Percentiles rank a stretch among this genome's conserved stretches.
Conservation (phyloP, 2,329 filamentous ascomycete species). For the Penicillium freii region DNA sequence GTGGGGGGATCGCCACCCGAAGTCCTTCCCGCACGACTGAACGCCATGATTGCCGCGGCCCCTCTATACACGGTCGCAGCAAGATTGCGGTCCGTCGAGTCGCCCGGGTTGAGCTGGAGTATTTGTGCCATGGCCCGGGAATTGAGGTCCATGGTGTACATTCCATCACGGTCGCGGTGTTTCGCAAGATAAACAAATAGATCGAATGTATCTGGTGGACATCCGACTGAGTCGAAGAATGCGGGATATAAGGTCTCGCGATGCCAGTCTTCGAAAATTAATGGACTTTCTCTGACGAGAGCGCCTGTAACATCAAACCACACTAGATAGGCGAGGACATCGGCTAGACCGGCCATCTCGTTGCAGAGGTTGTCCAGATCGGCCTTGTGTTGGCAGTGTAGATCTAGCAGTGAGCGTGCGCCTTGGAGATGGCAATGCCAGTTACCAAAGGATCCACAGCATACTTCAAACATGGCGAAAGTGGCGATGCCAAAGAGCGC, state of each 20-base stretch:
- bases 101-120: constrained; percentile 19
- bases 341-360: constrained; percentile 37
- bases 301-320: constrained; percentile 45
- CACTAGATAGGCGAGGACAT: constrained; percentile 42
- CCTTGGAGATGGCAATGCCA: constrained; percentile 41
- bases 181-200: constrained; percentile 38
- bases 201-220: constrained; percentile 40
- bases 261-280: constrained; percentile 47
- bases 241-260: constrained; percentile 33
- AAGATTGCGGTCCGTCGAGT: constrained; percentile 16
- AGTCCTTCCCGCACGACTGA: constrained; percentile 16
- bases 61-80: constrained; percentile 38
- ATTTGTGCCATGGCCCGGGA: constrained; percentile 20
- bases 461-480: constrained; percentile 48
- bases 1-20: background rate
- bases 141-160: constrained; percentile 7
- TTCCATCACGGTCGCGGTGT: constrained; percentile 14
- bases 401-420: constrained; percentile 43
- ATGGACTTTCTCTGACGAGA: constrained; percentile 19
- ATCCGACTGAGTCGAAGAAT: constrained; percentile 43
- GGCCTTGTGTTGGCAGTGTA: constrained; percentile 36
- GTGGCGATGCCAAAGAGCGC: constrained; percentile 47
- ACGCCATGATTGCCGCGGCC: constrained; percentile 36
- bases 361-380: constrained; percentile 37
- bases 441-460: constrained; percentile 44